Evolutionary conservation across 805 yeast species (phyloP).

Genomic region (Kuraishia floccosa): DNA sequence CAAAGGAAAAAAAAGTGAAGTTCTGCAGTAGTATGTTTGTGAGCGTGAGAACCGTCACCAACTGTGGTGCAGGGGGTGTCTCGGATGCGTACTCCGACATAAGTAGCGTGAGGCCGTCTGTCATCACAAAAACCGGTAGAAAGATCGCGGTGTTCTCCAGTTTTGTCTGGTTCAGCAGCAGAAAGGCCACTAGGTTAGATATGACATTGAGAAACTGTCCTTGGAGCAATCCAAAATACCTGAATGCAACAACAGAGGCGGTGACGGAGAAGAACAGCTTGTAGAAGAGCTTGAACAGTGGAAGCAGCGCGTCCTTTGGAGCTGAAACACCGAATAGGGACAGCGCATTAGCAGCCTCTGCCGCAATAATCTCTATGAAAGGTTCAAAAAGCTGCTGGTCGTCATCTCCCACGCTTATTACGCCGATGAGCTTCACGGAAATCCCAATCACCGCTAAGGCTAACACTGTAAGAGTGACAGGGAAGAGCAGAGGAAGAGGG

Average conservation of each 20-base stretch:
- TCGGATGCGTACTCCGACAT: neutral
- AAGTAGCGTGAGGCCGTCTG: conserved; percentile 11
- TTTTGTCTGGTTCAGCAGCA: conserved; percentile 45
- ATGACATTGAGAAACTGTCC: conserved; percentile 18
- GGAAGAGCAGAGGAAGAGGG: no score
- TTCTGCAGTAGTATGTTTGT: conserved; percentile 48
- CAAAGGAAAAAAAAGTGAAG: conserved; percentile 73
- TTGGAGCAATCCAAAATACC: neutral
- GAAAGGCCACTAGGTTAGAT: conserved; percentile 21
- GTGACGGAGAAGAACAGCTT: no score
- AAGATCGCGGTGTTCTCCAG: conserved; percentile 43
- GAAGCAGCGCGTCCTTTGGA: conserved; percentile 18
- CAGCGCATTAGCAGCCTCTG: neutral
- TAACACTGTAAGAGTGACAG: no score
- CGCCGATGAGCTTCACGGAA: conserved; percentile 11
- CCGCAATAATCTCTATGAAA: neutral
- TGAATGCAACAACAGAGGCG: neutral
- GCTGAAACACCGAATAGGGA: conserved; percentile 18
- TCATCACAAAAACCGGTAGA: conserved; percentile 16
- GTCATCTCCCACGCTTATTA: neutral
- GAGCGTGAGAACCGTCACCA: neutral
- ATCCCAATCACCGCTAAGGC: conserved; percentile 18
- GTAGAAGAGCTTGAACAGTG: conserved; percentile 22
- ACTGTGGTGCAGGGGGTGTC: neutral
- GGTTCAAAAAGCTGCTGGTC: neutral